Evolutionary conservation across 1,139 yeast species (phyloP).

Genomic region (Nakaseomyces bracarensis): DNA sequence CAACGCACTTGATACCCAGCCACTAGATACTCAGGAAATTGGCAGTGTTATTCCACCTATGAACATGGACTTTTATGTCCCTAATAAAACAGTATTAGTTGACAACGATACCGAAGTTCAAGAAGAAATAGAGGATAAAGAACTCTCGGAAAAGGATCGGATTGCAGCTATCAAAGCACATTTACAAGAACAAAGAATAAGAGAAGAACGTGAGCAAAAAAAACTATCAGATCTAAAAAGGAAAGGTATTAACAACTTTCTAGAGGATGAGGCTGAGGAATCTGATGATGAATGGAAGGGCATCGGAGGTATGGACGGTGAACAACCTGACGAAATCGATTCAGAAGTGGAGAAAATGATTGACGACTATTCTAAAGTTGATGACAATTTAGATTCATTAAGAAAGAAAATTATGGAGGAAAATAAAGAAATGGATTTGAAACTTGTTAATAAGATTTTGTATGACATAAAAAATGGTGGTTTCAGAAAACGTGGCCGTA

Average conservation of each 20-base stretch:
- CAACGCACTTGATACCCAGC: not conserved
- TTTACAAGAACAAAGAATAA: conserved; percentile 24
- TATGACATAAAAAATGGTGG: conserved; percentile 81
- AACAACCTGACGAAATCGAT: conserved; percentile 54
- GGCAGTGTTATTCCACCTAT: not conserved
- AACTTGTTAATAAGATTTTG: conserved; percentile 62
- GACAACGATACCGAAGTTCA: not conserved
- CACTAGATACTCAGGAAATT: not conserved
- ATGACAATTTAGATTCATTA: conserved; percentile 52
- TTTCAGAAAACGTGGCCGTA: conserved; percentile 54
- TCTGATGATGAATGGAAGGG: conserved; percentile 97
- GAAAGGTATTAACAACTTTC: conserved; percentile 30
- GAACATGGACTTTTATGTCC: not conserved
- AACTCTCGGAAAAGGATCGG: conserved; percentile 8
- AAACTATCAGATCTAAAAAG: conserved; percentile 34
- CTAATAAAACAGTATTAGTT: too few relatives aligned
- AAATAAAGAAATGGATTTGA: conserved; percentile 60
- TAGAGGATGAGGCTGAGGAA: conserved; percentile 73
- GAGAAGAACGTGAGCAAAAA: conserved; percentile 37
- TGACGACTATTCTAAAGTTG: conserved; percentile 59
- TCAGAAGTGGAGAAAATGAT: conserved; percentile 78
- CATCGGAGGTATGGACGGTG: conserved; percentile 76
- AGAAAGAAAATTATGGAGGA: conserved; percentile 57
- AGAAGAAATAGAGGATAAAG: conserved; percentile 2
- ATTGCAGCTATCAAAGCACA: not conserved